Evolutionary conservation across 768 basidiomycete species (phyloP).

Genomic region (Mycena galericulata): DNA sequence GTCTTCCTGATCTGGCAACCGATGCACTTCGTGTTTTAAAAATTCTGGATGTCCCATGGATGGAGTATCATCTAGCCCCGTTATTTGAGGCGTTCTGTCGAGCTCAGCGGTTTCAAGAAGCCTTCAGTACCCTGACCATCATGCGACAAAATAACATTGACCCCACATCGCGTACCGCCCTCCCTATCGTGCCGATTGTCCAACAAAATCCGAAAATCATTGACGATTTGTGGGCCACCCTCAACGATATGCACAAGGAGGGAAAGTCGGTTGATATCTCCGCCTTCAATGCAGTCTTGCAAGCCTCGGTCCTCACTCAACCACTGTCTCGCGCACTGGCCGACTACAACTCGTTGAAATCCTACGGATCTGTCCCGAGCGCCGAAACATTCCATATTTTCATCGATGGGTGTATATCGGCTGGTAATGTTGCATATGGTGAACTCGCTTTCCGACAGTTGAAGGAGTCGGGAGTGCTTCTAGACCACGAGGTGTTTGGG

Average conservation of each 20-base stretch:
- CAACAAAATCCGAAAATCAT: conserved; percentile 61
- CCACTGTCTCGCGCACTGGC: conserved; percentile 85
- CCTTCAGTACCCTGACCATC: conserved; percentile 66
- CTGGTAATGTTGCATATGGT: conserved; percentile 73
- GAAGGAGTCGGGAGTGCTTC: conserved; percentile 64
- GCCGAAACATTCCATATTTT: conserved; percentile 77
- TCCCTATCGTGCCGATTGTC: conserved; percentile 65
- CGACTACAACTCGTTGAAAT: conserved; percentile 73
- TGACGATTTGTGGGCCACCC: conserved; percentile 72
- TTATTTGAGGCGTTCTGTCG: conserved; percentile 80
- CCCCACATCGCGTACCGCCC: conserved; percentile 63
- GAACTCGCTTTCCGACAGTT: conserved; percentile 76
- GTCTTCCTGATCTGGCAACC: conserved; percentile 75
- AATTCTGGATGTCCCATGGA: conserved; percentile 56
- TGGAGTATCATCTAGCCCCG: conserved; percentile 83
- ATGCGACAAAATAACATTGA: conserved; percentile 68
- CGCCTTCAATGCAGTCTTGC: conserved; percentile 75
- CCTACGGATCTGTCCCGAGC: conserved; percentile 68
- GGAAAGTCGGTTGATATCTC: conserved; percentile 65
- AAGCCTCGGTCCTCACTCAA: conserved; percentile 67
- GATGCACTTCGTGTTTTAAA: conserved; percentile 72
- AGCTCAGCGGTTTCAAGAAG: conserved; percentile 68
- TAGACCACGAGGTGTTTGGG: conserved; percentile 73
- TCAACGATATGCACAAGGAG: conserved; percentile 70
- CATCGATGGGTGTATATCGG: conserved; percentile 70